Percentiles rank a stretch among this genome's conserved stretches.
Evolutionary conservation across 78 protist genomes (phyloP).

Genomic region (Dictyostelium purpureum): DNA sequence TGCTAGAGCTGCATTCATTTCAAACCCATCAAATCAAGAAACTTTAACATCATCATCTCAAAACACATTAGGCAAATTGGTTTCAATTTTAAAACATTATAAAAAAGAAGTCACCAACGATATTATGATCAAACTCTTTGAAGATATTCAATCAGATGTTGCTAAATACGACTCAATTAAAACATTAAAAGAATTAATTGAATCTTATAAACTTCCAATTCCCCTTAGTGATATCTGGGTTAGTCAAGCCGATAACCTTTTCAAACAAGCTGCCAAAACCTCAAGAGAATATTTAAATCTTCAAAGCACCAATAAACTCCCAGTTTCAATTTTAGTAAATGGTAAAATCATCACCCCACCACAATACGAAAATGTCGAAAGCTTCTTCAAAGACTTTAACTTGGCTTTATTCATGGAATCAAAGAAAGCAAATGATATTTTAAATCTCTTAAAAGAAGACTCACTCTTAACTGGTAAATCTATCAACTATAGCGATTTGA

Average conservation of each 20-base stretch:
- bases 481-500: not conserved
- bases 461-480: not conserved
- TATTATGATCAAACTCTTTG: not conserved
- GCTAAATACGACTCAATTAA: not conserved
- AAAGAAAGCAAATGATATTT: not conserved
- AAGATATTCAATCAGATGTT: not conserved
- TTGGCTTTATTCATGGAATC: not conserved
- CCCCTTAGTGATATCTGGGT: not conserved
- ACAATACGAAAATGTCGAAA: not conserved
- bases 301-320: not conserved
- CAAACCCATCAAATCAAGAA: not conserved
- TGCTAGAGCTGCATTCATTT: not conserved
- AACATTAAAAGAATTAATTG: not conserved
- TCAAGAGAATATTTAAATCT: not conserved
- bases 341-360: constrained; percentile 13
- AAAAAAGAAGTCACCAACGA: not conserved
- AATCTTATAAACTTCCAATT: not conserved
- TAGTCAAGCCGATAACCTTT: not conserved
- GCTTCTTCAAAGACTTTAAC: not conserved
- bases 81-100: constrained; percentile 3
- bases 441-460: not conserved
- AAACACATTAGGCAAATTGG: not conserved
- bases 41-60: no score
- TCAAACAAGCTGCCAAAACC: not conserved
- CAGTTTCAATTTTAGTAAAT: not conserved